phyloP scores from a whole-genome alignment of 805 yeast species.

The Starmerella sirachaensis region DNA sequence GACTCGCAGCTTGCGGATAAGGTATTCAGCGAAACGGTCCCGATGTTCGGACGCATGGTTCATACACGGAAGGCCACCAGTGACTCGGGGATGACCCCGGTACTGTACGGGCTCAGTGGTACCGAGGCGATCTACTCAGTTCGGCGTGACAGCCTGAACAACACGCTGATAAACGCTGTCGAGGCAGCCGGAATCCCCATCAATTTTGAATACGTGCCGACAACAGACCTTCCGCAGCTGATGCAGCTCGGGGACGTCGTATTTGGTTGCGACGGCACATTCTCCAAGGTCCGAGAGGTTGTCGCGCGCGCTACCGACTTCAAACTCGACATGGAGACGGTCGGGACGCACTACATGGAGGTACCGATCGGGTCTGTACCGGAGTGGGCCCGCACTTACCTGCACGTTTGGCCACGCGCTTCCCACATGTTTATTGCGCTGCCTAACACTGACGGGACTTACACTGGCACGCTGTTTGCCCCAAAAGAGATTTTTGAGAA shows the following conservation, averaged over 20 bases:
- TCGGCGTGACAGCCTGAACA: constrained; percentile 61
- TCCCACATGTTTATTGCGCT: constrained; percentile 81
- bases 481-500: constrained; percentile 44
- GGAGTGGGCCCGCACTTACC: constrained; percentile 41
- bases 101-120: constrained; percentile 68
- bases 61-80: constrained; percentile 40
- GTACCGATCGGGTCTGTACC: constrained; percentile 51
- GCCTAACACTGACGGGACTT: constrained; percentile 74
- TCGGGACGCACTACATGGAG: constrained; percentile 76
- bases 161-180: constrained; percentile 50
- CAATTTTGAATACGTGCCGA: constrained; percentile 27
- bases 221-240: constrained; percentile 2
- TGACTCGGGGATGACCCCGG: constrained; percentile 60
- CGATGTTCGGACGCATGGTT: constrained; percentile 85
- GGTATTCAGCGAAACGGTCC: constrained; percentile 52
- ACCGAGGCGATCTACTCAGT: constrained; percentile 69
- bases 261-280: constrained; percentile 81
- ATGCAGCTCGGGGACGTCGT: constrained; percentile 31
- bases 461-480: constrained; percentile 80
- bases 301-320: constrained; percentile 55
- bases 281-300: constrained; percentile 57
- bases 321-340: constrained; percentile 63
- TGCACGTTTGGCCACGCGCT: constrained; percentile 89
- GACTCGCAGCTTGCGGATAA: constrained; percentile 46
- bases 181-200: constrained; percentile 31